phyloP scores from a whole-genome alignment of 805 yeast genomes.

The Yamadazyma tumulicola region DNA sequence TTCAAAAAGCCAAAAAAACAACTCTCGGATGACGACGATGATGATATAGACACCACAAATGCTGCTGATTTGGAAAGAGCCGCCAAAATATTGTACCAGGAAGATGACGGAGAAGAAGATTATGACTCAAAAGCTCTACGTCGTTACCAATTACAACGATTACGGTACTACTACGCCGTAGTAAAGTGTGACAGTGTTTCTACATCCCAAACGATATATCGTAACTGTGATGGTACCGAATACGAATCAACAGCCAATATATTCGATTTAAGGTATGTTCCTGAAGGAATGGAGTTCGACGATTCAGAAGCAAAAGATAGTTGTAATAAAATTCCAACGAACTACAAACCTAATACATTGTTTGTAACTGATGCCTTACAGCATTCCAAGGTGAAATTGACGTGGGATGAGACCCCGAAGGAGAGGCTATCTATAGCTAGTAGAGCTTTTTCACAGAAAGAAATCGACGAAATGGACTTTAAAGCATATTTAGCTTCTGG shows the following conservation, averaged over 20 bases:
- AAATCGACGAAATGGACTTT: conserved; percentile 86
- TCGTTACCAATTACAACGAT: conserved; percentile 86
- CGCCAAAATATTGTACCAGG: conserved; percentile 70
- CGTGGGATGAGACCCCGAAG: conserved; percentile 98
- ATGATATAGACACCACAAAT: conserved; percentile 44
- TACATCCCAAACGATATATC: conserved; percentile 75
- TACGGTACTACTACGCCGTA: conserved; percentile 90
- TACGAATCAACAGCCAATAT: conserved; percentile 93
- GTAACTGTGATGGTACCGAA: conserved; percentile 91
- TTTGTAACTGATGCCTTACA: conserved; percentile 95
- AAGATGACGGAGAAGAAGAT: conserved; percentile 78
- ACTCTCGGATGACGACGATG: conserved; percentile 30
- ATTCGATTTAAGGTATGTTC: conserved; percentile 88
- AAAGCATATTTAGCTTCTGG: conserved; percentile 80
- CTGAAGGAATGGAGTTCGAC: conserved; percentile 83
- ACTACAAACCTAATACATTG: conserved; percentile 67
- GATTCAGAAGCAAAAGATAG: conserved; percentile 72
- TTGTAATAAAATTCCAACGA: conserved; percentile 68
- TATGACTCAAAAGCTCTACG: conserved; percentile 82
- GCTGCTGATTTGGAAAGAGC: conserved; percentile 52
- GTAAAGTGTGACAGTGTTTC: conserved; percentile 72
- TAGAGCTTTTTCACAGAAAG: conserved; percentile 82
- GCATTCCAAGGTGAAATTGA: conserved; percentile 90
- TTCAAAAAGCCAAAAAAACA: conserved; percentile 49
- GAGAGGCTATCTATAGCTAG: conserved; percentile 76